A percentile compares a stretch with the other conserved stretches of the same genome.
Evolutionary conservation across 1,284 basidiomycete species (phyloP).

Genomic region (Pyrrhoderma lamaoense): DNA sequence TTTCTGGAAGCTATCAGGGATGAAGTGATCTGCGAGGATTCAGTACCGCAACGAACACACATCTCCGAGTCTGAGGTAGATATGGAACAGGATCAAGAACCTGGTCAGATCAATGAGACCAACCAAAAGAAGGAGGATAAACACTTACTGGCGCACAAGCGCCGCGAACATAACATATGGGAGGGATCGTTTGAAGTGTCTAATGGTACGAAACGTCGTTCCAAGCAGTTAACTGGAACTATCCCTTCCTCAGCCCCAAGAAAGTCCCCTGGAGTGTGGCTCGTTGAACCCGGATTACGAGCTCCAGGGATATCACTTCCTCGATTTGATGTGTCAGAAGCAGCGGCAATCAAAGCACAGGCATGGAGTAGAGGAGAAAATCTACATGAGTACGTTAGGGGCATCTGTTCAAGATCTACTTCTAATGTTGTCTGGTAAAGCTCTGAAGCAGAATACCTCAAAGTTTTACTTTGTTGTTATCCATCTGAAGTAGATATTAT

Average conservation of each 20-base stretch:
- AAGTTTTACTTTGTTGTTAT: conserved; percentile 3
- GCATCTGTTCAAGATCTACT: no score
- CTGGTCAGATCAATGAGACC: no score
- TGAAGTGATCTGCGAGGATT: neutral
- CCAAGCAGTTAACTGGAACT: no score
- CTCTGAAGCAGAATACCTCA: neutral
- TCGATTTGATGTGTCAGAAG: neutral
- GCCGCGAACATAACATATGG: no score
- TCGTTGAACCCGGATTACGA: neutral
- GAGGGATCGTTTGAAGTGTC: no score
- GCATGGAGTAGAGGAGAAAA: neutral
- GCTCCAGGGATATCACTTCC: neutral
- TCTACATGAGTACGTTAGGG: neutral
- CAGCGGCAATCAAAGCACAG: neutral
- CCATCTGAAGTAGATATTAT: neutral
- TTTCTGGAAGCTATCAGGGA: conserved; percentile 7
- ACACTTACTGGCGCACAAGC: no score
- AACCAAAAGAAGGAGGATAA: no score
- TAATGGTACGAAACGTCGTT: no score
- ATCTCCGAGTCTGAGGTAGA: no score
- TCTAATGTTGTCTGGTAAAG: neutral
- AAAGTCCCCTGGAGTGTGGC: neutral
- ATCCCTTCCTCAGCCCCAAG: no score
- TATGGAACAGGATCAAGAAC: no score
- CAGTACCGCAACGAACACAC: neutral